Evolutionary conservation across 306 rosid genomes (phyloP).

Genomic region (Dalbergia cochinchinensis): DNA sequence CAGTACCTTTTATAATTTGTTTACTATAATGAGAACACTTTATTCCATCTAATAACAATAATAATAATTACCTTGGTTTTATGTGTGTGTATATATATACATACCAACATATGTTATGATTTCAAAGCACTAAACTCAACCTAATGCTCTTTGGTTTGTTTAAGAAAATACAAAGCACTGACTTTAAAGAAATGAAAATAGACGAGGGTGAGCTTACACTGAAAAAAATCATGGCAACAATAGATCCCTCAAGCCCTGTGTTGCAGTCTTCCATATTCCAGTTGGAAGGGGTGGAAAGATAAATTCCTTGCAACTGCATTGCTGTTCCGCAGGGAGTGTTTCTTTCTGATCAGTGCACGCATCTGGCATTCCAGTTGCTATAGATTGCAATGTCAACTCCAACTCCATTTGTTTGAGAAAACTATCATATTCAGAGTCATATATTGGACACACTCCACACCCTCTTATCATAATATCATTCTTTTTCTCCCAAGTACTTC

Average conservation of each 20-base stretch:
- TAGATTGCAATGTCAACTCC: not conserved
- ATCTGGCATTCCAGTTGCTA: not conserved
- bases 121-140: no score
- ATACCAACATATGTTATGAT: no score
- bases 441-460: constrained; percentile 44
- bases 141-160: no score
- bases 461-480: constrained; percentile 9
- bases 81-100: no score
- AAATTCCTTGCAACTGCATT: constrained; percentile 10
- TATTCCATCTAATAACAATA: no score
- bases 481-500: constrained; percentile 20
- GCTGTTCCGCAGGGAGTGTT: not conserved
- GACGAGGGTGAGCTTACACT: not conserved
- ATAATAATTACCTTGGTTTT: no score
- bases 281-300: constrained; percentile 34
- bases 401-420: constrained; percentile 28
- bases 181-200: not conserved
- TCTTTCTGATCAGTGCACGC: constrained; percentile 12
- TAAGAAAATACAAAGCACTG: not conserved
- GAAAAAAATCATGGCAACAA: constrained; percentile 11
- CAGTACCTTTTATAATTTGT: no score
- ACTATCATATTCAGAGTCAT: constrained; percentile 10
- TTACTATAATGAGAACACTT: no score
- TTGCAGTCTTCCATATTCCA: constrained; percentile 32
- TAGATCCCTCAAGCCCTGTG: constrained; percentile 36